Evolutionary conservation across 768 basidiomycete species (phyloP).

Genomic region (Xerocomellus chrysenteron): DNA sequence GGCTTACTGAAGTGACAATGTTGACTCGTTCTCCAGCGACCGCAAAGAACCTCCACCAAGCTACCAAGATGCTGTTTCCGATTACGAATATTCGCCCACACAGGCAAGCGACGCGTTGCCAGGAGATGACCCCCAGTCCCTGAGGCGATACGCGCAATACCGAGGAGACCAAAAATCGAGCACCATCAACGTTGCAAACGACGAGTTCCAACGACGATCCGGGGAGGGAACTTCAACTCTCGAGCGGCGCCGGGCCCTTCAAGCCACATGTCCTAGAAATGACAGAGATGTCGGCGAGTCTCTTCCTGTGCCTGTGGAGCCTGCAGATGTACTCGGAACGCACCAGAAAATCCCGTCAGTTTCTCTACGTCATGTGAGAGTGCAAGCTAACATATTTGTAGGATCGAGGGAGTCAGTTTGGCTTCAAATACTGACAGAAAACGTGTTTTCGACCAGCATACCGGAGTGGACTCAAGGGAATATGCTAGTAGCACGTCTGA

Average conservation of each 20-base stretch:
- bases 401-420: background rate
- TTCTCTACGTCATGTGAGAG: background rate
- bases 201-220: background rate
- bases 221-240: background rate
- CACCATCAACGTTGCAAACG: background rate
- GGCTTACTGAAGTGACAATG: background rate
- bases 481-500: background rate
- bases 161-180: background rate
- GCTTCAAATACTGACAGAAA: background rate
- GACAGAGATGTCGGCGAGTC: background rate
- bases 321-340: background rate
- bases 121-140: background rate
- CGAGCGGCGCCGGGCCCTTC: background rate
- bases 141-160: background rate
- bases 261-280: background rate
- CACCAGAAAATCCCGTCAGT: background rate
- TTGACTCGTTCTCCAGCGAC: background rate
- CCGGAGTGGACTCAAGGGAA: background rate
- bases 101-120: background rate
- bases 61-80: slow-evolving; percentile 7
- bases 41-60: slow-evolving; percentile 13
- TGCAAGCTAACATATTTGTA: background rate
- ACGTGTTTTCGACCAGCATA: background rate
- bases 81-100: background rate
- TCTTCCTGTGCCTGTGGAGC: background rate